A percentile compares a stretch with the other conserved stretches of the same genome.
These are phyloP conservation scores for Triangularia setosa DNA, from an alignment of 2,329 filamentous ascomycete species.

Conservation along the genomic window DNA sequence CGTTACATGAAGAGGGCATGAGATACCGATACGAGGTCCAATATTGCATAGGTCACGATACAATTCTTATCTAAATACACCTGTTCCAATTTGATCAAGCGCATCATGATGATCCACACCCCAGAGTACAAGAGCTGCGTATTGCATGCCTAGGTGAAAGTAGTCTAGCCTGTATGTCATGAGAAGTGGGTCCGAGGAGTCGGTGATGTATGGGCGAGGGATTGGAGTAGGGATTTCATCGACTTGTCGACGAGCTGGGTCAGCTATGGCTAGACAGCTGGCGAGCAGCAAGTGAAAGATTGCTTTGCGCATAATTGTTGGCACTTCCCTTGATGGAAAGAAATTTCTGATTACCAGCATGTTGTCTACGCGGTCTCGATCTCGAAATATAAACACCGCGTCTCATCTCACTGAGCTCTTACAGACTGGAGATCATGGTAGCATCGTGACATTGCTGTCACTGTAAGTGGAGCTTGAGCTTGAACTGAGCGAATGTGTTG, in stretches of 20 bases:
- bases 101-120: no score
- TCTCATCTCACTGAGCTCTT: background rate
- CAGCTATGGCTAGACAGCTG: background rate
- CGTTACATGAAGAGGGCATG: no score
- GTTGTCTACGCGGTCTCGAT: no score
- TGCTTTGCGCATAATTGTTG: background rate
- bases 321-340: background rate
- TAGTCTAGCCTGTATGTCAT: background rate
- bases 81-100: no score
- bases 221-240: background rate
- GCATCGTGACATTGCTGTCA: background rate
- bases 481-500: no score
- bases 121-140: background rate
- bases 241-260: background rate
- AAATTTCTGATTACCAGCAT: no score
- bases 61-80: no score
- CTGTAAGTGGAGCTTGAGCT: background rate
- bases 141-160: background rate
- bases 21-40: no score
- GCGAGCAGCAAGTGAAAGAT: background rate
- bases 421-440: background rate
- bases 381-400: background rate
- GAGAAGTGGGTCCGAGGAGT: background rate
- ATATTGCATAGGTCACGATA: no score
- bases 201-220: background rate